Base-by-base conservation (phyloP, 495 filamentous ascomycete genomes). In the Annulohypoxylon nitens region DNA sequence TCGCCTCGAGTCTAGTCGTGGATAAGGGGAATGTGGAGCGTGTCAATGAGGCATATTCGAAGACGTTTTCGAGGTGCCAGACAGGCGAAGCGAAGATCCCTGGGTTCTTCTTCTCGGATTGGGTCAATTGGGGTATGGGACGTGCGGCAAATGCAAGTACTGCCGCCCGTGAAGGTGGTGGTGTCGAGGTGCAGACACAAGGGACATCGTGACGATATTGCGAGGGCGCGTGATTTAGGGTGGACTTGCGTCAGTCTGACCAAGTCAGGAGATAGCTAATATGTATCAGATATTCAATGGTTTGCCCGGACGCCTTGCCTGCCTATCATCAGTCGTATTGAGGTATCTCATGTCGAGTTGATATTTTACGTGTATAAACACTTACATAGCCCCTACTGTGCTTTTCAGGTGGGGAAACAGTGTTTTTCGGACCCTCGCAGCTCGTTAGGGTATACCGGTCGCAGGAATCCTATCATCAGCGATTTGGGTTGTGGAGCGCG, bases 81-180 rank as follows among this genome's bases (percentile, higher is more conserved):
- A 70, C 78, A 65, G 82, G 82, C 16, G 78, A 82, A 75, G 73
- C 79, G 53, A 86, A 83, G 80, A 81, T 88, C 23, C 85, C 85
- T 70, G 75, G 78, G 6, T 73, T 78, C 8, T 86, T 88, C 65
- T 88, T 88, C 59, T 70, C 76, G 18, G 86, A 88, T 45, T 88
- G 85, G 84, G 67, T 84, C n/a, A 86, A 88, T 68, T 88, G 86
- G 86, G 86, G 86, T 67, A 86, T 87, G 81, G 84, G 83, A 48
- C 83, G 85, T 75, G 85, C 81, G 6, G 73, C 70, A 1, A 78
- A 72, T 61, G 64, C 50, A 10, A 51, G 59, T 39, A 34, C 34
- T 7, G 26, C 4, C n/a, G 30, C 11, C 1, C 2, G 30, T 14
- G 53, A 1, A 26, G 14, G 3, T 36, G 53, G n/a, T 57, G 39